These are phyloP conservation scores for Chlorella variabilis DNA, from an alignment of 163 green algal genomes.

Conservation along the genomic window DNA sequence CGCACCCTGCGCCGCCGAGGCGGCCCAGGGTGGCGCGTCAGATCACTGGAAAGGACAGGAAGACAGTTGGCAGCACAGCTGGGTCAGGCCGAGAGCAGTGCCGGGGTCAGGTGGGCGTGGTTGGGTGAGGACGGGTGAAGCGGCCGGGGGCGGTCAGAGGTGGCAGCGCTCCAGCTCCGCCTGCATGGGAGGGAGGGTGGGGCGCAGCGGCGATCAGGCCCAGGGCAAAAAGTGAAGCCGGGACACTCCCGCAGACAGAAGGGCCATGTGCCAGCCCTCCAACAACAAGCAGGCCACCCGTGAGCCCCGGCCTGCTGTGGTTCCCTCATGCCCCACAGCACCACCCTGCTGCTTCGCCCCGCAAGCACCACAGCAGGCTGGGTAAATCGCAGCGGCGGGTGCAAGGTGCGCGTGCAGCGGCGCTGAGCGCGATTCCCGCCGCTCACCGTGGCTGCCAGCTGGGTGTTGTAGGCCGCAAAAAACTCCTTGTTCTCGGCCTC, in stretches of 20 bases:
- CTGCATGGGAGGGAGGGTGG: not conserved
- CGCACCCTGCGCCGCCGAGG: too few species aligned
- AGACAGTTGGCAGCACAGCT: not conserved
- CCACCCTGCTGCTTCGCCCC: too few species aligned
- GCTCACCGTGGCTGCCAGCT: slow-evolving; percentile 20
- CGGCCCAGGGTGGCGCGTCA: not conserved
- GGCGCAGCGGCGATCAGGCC: not conserved
- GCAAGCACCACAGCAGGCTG: too few species aligned
- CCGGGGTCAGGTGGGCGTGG: not conserved
- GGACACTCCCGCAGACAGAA: too few species aligned
- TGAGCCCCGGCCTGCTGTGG: too few species aligned
- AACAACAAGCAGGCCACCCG: too few species aligned
- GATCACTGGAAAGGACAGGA: not conserved
- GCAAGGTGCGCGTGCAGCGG: not conserved
- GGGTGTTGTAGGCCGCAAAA: slow-evolving; percentile 24
- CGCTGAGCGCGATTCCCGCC: too few species aligned
- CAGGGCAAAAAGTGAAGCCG: not conserved
- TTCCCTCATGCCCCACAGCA: too few species aligned
- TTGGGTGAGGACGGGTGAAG: too few species aligned
- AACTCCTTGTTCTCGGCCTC: slow-evolving; percentile 43
- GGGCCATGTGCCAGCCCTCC: too few species aligned
- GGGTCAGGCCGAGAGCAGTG: not conserved
- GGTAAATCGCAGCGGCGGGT: too few species aligned
- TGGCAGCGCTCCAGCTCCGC: slow-evolving; percentile 6
- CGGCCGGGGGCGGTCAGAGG: too few species aligned